A percentile compares a stretch with the other conserved stretches of the same genome.
phyloP scores from a whole-genome alignment of 1,284 basidiomycete species.

The Lentinula novae-zelandiae region DNA sequence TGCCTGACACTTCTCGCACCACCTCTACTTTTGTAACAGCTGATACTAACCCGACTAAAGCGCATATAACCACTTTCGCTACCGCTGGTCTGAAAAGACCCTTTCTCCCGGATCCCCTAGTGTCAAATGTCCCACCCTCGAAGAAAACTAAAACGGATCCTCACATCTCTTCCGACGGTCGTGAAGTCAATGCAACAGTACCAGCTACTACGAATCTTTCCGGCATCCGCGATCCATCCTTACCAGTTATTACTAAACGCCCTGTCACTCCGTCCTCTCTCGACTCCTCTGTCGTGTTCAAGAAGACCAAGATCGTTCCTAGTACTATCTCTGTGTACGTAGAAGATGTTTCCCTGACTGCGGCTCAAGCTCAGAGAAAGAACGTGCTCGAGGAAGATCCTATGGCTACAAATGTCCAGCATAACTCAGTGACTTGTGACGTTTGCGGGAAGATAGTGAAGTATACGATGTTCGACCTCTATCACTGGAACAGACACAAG shows the following conservation, averaged over 20 bases:
- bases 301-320: not conserved
- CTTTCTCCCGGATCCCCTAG: not conserved
- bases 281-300: not conserved
- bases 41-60: not conserved
- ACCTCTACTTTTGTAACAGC: not conserved
- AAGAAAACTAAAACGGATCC: not conserved
- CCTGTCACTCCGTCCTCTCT: not conserved
- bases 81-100: not conserved
- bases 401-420: not conserved
- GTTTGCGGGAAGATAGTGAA: not conserved
- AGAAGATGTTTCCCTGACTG: not conserved
- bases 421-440: not conserved
- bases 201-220: not conserved
- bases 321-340: not conserved
- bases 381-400: constrained; percentile 1
- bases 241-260: not conserved
- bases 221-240: not conserved
- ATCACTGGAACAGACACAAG: constrained; percentile 6
- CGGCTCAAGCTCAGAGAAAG: not conserved
- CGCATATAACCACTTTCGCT: constrained; percentile 1
- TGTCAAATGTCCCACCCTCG: not conserved
- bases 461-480: constrained; percentile 4
- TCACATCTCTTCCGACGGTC: not conserved
- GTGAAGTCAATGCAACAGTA: not conserved
- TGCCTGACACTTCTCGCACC: too few species aligned